These are phyloP conservation scores for Garcia nutans DNA, from an alignment of 345 rosid genomes.

Conservation along the genomic window DNA sequence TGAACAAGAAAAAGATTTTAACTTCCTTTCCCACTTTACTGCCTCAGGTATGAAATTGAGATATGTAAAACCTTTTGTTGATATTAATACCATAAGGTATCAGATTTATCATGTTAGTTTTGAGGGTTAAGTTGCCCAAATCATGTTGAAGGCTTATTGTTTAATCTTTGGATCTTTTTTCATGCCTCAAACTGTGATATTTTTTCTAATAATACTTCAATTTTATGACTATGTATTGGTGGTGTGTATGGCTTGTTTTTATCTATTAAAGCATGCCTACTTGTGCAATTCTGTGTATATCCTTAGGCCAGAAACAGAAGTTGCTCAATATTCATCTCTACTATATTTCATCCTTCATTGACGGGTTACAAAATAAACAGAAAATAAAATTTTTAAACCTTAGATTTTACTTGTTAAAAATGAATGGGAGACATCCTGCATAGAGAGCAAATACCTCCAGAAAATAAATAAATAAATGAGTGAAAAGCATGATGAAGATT, in stretches of 20 bases:
- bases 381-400: no score
- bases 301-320: background rate
- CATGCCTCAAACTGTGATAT: background rate
- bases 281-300: background rate
- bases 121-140: background rate
- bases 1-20: conserved; percentile 64
- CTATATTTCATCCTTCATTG: background rate
- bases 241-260: background rate
- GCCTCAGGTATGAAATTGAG: conserved; percentile 62
- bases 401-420: background rate
- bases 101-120: background rate
- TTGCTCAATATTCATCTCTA: background rate
- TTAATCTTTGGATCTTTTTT: background rate
- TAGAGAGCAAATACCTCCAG: background rate
- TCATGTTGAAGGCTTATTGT: conserved; percentile 1
- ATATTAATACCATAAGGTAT: background rate
- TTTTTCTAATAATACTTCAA: no score
- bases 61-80: background rate
- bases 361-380: background rate
- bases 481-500: background rate
- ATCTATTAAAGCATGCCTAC: background rate
- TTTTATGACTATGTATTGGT: background rate
- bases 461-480: background rate
- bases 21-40: conserved; percentile 67
- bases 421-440: background rate